Evolutionary conservation across 1,284 basidiomycete genomes (phyloP), one percentile per base, ranked within the genome.

Genomic region (Gymnopus androsaceus): DNA sequence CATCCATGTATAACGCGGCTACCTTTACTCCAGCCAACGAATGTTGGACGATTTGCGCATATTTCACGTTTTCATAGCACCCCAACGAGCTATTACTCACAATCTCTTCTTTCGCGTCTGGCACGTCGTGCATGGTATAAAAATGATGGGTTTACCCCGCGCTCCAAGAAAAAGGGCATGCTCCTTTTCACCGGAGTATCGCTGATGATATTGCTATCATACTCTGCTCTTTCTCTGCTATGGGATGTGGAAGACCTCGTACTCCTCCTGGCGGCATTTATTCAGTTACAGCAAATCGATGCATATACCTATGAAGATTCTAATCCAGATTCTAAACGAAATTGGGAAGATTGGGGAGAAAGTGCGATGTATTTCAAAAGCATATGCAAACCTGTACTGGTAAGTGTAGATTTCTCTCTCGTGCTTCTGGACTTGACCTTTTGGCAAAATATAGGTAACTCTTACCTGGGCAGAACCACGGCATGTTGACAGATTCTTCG

Each of bases 281-380:
- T 50, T n/a, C 48, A 50, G 23, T 14, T 50, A 27, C 48, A 50
- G 15, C 48, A 50, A 38, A n/a, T 50, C 15, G 48, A 50, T 27
- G n/a, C 48, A 27, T 50, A 21, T 12, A 38, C 36, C 25, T 50
- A 50, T 23, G 28, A 34, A 25, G n/a, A 14, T 4, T 33, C 46
- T 21, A 17, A 48, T 19, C 23, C 48, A 12, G 48, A 50, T 12
- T 14, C 48, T 11, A 17, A 50, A n/a, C 34, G 48, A 11, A 38
- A 50, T 17, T 50, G 48, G 48, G 36, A 50, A 11, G 48, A 50
- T 6, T 50, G 48, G 48, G n/a, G 3, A 12, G 48, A 50, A 30
- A 50, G 48, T 12, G 11, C 19, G 5, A 17, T 17, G n/a, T 50
- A 50, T n/a, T 50, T 50, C 15, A 25, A 50, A 50, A 50, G 36